Percentiles rank a stretch among this genome's conserved stretches.
These are phyloP conservation scores for Fusarium torulosum DNA, from an alignment of 2,329 filamentous ascomycete genomes.

Conservation along the genomic window DNA sequence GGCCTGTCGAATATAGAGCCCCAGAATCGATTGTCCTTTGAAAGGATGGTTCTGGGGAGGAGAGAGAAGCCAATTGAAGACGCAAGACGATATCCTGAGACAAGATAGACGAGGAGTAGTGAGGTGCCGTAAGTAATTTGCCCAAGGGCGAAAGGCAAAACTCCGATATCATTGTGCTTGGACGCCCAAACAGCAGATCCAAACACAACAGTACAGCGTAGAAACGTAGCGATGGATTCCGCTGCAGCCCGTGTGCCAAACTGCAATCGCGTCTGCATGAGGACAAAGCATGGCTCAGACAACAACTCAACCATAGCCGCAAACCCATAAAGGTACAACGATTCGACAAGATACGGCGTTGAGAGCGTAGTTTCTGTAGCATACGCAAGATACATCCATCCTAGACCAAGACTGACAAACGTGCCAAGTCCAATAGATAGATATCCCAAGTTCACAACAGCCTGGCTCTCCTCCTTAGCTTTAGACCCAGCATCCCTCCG, in stretches of 20 bases:
- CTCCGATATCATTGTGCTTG: conserved; percentile 69
- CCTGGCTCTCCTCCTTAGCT: conserved; percentile 67
- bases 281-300: conserved; percentile 89
- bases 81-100: conserved; percentile 70
- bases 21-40: conserved; percentile 58
- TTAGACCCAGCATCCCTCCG: conserved; percentile 64
- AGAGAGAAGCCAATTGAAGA: conserved; percentile 75
- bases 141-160: conserved; percentile 89
- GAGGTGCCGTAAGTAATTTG: conserved; percentile 81
- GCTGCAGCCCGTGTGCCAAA: conserved; percentile 85
- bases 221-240: conserved; percentile 84
- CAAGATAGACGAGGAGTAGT: conserved; percentile 77
- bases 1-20: conserved; percentile 74
- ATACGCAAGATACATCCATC: conserved; percentile 74
- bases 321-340: conserved; percentile 67
- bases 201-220: conserved; percentile 82
- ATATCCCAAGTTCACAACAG: conserved; percentile 90
- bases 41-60: conserved; percentile 59
- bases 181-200: conserved; percentile 75
- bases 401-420: conserved; percentile 72
- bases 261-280: conserved; percentile 83
- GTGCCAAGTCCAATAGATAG: conserved; percentile 78
- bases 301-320: conserved; percentile 79
- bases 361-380: conserved; percentile 61
- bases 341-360: conserved; percentile 72